phyloP scores from a whole-genome alignment of 2,329 filamentous ascomycete genomes.

The Arthrinium phaeospermum region DNA sequence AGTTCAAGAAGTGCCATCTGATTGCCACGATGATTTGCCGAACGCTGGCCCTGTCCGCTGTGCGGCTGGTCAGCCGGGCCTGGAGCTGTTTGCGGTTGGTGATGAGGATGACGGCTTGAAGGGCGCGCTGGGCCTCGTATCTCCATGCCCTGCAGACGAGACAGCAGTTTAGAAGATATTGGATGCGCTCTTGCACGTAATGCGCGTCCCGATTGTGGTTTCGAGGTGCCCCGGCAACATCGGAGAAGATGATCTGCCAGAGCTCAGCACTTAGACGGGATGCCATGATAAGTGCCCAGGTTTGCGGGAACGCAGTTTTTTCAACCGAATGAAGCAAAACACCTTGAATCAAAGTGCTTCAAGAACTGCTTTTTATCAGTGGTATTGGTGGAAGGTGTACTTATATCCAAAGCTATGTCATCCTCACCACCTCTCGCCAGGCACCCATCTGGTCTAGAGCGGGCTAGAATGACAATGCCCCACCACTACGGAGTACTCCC shows the following conservation, averaged over 20 bases:
- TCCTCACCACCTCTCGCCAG: not conserved
- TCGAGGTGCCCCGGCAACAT: not conserved
- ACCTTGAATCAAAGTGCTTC: not conserved
- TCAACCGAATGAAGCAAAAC: not conserved
- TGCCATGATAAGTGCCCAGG: not conserved
- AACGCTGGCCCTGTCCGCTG: not conserved
- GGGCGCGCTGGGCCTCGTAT: not conserved
- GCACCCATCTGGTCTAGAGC: not conserved
- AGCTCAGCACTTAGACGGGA: slow-evolving; percentile 7
- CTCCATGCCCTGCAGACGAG: not conserved
- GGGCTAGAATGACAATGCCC: not conserved
- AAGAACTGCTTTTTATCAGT: not conserved
- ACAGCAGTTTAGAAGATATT: not conserved
- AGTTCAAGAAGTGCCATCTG: not conserved
- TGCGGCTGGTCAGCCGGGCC: not conserved
- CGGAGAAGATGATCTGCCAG: slow-evolving; percentile 1
- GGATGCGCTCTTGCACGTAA: not conserved
- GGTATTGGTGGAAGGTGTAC: not conserved
- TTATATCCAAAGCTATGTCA: not conserved
- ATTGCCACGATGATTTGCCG: not conserved
- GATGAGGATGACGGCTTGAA: not conserved
- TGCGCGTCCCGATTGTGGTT: not conserved
- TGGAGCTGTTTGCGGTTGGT: not conserved
- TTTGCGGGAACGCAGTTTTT: not conserved
- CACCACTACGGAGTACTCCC: not conserved